Percentiles rank a stretch among this genome's conserved stretches.
These are phyloP conservation scores for Pittosporum tobira DNA, from an alignment of 129 eudicot species.

Conservation along the genomic window DNA sequence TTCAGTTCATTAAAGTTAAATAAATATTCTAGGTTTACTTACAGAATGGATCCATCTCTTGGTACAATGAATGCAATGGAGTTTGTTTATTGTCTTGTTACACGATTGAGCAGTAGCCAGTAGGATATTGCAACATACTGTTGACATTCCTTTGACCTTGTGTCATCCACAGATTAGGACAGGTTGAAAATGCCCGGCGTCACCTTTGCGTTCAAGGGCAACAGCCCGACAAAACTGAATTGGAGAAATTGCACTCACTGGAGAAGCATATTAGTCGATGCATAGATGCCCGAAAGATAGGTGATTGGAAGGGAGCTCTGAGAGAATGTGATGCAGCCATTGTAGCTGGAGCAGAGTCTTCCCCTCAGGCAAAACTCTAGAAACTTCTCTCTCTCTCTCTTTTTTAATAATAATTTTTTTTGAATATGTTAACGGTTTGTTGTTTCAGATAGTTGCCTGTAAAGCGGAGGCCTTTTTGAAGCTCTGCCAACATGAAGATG, in stretches of 20 bases:
- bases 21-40: background rate
- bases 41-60: background rate
- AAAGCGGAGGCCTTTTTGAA: conserved; percentile 54
- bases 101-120: background rate
- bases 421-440: conserved; percentile 2
- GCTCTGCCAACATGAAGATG: conserved; percentile 43
- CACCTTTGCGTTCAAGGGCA: conserved; percentile 34
- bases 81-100: background rate
- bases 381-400: background rate
- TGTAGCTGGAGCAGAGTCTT: conserved; percentile 42
- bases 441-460: conserved; percentile 39
- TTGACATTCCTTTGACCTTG: conserved; percentile 3
- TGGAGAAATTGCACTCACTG: conserved; percentile 31
- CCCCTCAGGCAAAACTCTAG: conserved; percentile 34
- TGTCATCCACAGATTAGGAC: conserved; percentile 36
- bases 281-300: conserved; percentile 42
- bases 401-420: background rate
- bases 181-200: conserved; percentile 31
- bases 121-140: background rate
- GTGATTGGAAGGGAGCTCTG: conserved; percentile 54
- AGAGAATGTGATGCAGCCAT: conserved; percentile 55
- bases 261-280: conserved; percentile 47
- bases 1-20: conserved; percentile 4
- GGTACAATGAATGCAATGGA: background rate
- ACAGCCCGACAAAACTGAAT: conserved; percentile 27